Conservation (phyloP, 257 asterid genomes). For the Solanum phureja region DNA sequence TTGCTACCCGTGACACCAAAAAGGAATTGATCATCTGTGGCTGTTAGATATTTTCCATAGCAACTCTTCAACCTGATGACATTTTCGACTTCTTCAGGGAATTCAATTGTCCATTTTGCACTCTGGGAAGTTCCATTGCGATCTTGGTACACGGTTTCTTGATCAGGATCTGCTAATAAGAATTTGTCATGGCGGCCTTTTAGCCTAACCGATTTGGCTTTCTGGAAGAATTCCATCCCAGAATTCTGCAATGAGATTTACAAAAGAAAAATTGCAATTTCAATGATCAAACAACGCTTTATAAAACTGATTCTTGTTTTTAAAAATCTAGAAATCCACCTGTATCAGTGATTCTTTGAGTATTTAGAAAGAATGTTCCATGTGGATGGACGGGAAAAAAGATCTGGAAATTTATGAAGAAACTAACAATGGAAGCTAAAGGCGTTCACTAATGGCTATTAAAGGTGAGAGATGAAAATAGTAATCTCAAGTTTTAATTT, state of each 20-base stretch:
- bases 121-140: slow-evolving; percentile 36
- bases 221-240: slow-evolving; percentile 65
- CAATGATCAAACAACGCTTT: neutral
- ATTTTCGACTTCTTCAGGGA: slow-evolving; percentile 43
- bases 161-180: slow-evolving; percentile 56
- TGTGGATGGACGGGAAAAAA: neutral
- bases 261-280: neutral
- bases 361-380: neutral
- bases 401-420: neutral
- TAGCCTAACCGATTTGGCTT: slow-evolving; percentile 56
- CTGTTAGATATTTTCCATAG: slow-evolving; percentile 54
- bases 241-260: slow-evolving; percentile 26
- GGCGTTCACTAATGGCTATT: neutral
- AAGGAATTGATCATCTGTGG: slow-evolving; percentile 46
- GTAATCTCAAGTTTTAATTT: neutral
- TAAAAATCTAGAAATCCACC: neutral
- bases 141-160: slow-evolving; percentile 52
- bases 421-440: neutral
- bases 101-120: slow-evolving; percentile 66
- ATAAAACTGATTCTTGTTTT: neutral
- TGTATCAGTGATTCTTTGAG: neutral
- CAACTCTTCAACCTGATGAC: slow-evolving; percentile 66
- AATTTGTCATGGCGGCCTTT: slow-evolving; percentile 69
- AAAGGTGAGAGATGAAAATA: neutral
- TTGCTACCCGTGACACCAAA: slow-evolving; percentile 68